Evolutionary conservation across 1,284 basidiomycete species (phyloP), one percentile per base, ranked within the genome.

Genomic region (Flammula alnicola): DNA sequence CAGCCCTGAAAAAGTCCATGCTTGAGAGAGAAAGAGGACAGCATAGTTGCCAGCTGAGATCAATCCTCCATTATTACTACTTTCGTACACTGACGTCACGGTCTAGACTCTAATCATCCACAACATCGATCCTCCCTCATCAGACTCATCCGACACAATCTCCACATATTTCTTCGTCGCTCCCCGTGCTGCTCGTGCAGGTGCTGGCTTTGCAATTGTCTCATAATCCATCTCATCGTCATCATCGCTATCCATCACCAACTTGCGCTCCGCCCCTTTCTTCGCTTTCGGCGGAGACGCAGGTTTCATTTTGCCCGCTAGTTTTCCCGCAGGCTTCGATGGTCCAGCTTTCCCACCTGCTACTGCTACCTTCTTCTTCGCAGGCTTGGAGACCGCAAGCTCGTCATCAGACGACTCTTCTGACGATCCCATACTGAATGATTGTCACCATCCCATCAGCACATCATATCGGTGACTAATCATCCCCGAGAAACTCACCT

Each of bases 311-410:
- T 70, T 77, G 60, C 73, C 73, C 22, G 83, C 79, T n/a, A 79
- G 68, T 57, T 82, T 84, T 27, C 66, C 67, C 14, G 66, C 61
- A 22, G 71, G 66, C 19, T 87, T 86, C 36, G 86, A n/a, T n/a
- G n/a, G n/a, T n/a, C n/a, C n/a, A n/a, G n/a, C n/a, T n/a, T n/a
- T n/a, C n/a, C n/a, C n/a, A n/a, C n/a, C 81, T 1, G 80, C 78
- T 29, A 83, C 72, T 55, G 80, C 78, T 52, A 79, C 79, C 56
- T 72, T 73, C 64, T 80, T 83, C 67, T 79, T 79, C 0, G 73
- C 62, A 2, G 69, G 78, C 60, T 81, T 80, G 40, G 67, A 53
- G 31, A 73, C 73, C 8, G 77, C 78, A 11, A 67, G 64, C 32
- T 76, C 77, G 32, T 78, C 75, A 8, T 72, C 71, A 4, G 42